Evolutionary conservation across 768 basidiomycete genomes (phyloP).

Genomic region (Artomyces pyxidatus): DNA sequence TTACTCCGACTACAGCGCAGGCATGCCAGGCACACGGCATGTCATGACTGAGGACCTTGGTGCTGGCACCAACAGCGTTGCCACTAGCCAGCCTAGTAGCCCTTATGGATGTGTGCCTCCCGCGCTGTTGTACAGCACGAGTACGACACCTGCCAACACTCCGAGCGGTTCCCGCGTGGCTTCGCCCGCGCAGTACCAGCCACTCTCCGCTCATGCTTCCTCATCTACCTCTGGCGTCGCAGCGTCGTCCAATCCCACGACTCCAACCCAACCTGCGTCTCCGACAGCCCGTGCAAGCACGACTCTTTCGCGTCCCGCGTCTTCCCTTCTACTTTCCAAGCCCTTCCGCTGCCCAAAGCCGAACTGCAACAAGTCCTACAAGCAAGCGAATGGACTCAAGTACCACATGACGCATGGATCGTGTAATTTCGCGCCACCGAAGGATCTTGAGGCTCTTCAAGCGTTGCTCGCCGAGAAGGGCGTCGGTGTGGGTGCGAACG

Average conservation of each 20-base stretch:
- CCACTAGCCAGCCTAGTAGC: constrained; percentile 20
- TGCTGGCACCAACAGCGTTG: constrained; percentile 5
- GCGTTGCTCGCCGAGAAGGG: constrained; percentile 51
- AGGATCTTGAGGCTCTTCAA: constrained; percentile 72
- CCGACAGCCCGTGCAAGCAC: constrained; percentile 34
- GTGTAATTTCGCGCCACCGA: constrained; percentile 89
- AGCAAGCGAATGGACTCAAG: constrained; percentile 92
- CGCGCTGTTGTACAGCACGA: constrained; percentile 41
- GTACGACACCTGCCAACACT: constrained; percentile 38
- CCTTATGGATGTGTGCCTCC: constrained; percentile 52
- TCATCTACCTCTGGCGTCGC: constrained; percentile 17
- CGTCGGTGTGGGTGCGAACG: constrained; percentile 26
- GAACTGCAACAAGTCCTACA: constrained; percentile 93
- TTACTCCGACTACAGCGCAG: constrained; percentile 55
- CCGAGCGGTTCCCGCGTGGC: constrained; percentile 40
- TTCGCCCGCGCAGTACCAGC: constrained; percentile 21
- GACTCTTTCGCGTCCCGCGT: constrained; percentile 41
- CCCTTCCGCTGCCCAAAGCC: constrained; percentile 92
- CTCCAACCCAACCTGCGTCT: constrained; percentile 19
- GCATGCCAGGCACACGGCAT: constrained; percentile 45
- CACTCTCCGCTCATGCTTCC: constrained; percentile 21
- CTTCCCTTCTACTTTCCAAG: constrained; percentile 66
- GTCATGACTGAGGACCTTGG: background rate
- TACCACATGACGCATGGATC: constrained; percentile 91
- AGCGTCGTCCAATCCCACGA: constrained; percentile 16